Base-by-base conservation (phyloP, 768 basidiomycete genomes). In the Trichaptum fuscoviolaceum region DNA sequence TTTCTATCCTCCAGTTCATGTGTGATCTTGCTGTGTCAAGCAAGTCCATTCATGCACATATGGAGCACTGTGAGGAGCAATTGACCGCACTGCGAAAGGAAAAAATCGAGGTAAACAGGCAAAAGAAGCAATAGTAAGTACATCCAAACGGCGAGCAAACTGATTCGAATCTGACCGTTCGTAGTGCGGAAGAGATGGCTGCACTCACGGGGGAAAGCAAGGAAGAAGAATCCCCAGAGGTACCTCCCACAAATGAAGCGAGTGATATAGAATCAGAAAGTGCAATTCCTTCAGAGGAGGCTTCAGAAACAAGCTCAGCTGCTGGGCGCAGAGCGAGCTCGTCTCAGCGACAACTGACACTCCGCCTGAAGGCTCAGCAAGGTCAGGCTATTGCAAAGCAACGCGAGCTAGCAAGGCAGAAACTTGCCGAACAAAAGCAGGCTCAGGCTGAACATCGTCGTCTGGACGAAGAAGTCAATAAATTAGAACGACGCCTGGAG, bases 1-100 rank as follows among this genome's bases (percentile, higher is more conserved):
- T 98, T 63, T 85, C 89, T 24, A 90, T 98, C 70, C 75, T 99
- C 61, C 82, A 87, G 1, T 98, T 96, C 79, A 85, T 99, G 79
- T 91, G 89, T 77, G 93, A 96, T 72, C 77, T 96, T 63, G 95
- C 90, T 0, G 86, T 95, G 26, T 94, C 95, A 25, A 95, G 93
- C 77, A 96, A 95, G 77, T 84, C 87, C 10, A 88, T 98, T 24
- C 92, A 95, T 73, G 77, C 84, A 6, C 92, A 93, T 71, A 91
- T 99, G 86, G 97, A 99, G 72, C 84, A 87, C 59, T 93, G 92
- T 71, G 95, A 96, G 73, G 86, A 91, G 71, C 89, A 91, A 69
- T 76, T 99, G 68, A 99, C 97, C 9, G 93, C 95, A 27, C 81
- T 97, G 35, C 80, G 97, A 69, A 99, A 99, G 77, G 93, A 96